Base-by-base conservation (phyloP, 2,329 filamentous ascomycete species). In the Fusarium armeniacum region DNA sequence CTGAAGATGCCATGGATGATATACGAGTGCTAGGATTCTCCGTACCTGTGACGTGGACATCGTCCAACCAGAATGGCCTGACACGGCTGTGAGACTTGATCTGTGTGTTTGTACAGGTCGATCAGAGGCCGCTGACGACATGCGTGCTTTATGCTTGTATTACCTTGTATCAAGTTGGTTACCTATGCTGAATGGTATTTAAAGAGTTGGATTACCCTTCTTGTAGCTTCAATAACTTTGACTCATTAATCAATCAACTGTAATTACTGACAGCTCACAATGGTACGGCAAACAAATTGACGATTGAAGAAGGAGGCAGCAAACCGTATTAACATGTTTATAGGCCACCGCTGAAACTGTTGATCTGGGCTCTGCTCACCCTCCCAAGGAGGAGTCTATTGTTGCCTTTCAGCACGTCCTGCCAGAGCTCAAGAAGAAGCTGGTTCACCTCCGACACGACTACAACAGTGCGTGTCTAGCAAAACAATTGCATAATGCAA, bases 271-370 rank as follows among this genome's bases (percentile, higher is more conserved):
- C 40, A 43, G 36, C 49, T 49, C 22, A 30, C 6, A 71, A 73
- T 73, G 72, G 72, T 74, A 65, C 26, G 47, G 24, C 22, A 36
- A 12, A 12, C 8, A 50, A 36, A 11, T 12, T 10, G 15, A 28
- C 47, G 16, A n/a, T 16, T 22, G 24, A 36, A 15, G 13, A 36
- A 22, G 33, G 18, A 22, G 35, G 22, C 33, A 12, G 16, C 18
- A n/a, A 28, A 32, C 24, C 24, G 18, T 20, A 41, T 47, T 74
- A 28, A 67, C 58, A 8, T 26, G 3, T 10, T 32, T 24, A 13
- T 62, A 85, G 84, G 84, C 84, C 45, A 85, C 83, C 58, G 80
- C 81, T 50, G 84, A 87, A n/a, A 88, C 85, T 11, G 83, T 85
- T 51, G 77, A 85, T 24, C 78, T 88, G 38, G 82, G 84, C 52